Base-by-base conservation (phyloP, 2,329 filamentous ascomycete genomes). In the Sporothrix brunneoviolacea region DNA sequence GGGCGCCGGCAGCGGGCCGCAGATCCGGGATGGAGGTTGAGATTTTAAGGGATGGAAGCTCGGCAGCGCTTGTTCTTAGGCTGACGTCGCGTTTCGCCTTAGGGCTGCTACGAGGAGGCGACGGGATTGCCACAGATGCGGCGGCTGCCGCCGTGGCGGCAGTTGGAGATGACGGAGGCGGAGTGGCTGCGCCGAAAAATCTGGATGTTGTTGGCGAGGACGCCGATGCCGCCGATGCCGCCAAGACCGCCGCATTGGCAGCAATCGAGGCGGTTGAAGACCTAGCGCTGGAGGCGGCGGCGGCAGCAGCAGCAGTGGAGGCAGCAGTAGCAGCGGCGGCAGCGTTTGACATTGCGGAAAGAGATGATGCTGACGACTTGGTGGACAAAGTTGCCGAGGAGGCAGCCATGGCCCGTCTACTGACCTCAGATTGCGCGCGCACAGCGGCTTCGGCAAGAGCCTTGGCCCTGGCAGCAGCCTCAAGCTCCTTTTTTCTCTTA, bases 401-500 rank as follows among this genome's bases (percentile, higher is more conserved):
- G 27, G 54, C 50, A 8, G 52, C 56, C 13, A 42, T 18, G 19
- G 42, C 33, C n/a, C 24, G 38, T 2, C 33, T 22, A 35, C 32
- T 47, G 12, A 61, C 62, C 12, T 61, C 60, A 13, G 60, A 53
- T 24, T 64, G 62, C 9, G 63, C 62, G 9, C 60, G 57, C 22
- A 64, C 62, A 27, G 59, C 61, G 16, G 62, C 64, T 48, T 66
- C 63, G 40, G 66, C 61, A 48, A 67, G 63, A 43, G 65, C 64
- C 60, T 77, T 68, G 52, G 70, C 63, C 56, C 67, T 65, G 51
- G 70, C 67, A 45, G 70, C 69, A 53, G 68, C 68, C 58, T 77
- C 71, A 61, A 74, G 65, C 56, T 77, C 75, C 61, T 71, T 70
- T 59, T 67, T 75, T 55, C 73, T 70, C 57, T 73, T 76, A 54